Base-by-base conservation (phyloP, 306 rosid genomes). In the Sophora flavescens region DNA sequence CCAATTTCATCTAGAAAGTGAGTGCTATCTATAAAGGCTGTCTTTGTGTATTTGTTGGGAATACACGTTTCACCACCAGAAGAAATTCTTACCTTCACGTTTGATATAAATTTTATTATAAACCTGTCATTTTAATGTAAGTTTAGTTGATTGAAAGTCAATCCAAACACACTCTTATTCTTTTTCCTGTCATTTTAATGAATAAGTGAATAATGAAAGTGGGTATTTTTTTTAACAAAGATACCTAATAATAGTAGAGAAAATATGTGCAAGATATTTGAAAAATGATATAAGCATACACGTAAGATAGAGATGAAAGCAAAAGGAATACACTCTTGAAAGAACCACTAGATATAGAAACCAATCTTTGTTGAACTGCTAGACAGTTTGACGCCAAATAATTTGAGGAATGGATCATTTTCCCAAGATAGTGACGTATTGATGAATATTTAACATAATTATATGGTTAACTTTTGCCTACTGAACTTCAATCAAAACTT, bases 281-380 rank as follows among this genome's bases (percentile, higher is more conserved):
- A 26, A 62, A 74, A 48, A 12, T 33, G 48, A n/a, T 47, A 9
- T 15, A 60, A 35, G 30, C 28, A 32, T n/a, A 47, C 60, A 22
- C 58, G 4, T 45, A 16, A 61, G 59, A 44, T 1, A 22, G 51
- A 35, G 28, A 48, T 13, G 58, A 65, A 8, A 32, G 33, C 66
- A 41, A 28, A 39, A 13, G 50, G 16, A 57, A 56, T 15, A 53
- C 54, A 16, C 32, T 54, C 50, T 28, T n/a, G 44, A 32, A 64
- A 64, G 56, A 16, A 56, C 15, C 26, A 44, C 10, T 35, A 9
- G 54, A 54, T 54, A 76, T 76, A 76, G 74, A 76, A 76, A 53
- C 39, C 41, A 28, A 16, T 67, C 30, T 77, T 3, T 56, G 39
- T 28, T 67, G 68, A 76, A 65, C 48, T 76, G 39, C 60, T 59